Base-by-base conservation (phyloP, 1,139 yeast species). In the Eremothecium cymbalariae region DNA sequence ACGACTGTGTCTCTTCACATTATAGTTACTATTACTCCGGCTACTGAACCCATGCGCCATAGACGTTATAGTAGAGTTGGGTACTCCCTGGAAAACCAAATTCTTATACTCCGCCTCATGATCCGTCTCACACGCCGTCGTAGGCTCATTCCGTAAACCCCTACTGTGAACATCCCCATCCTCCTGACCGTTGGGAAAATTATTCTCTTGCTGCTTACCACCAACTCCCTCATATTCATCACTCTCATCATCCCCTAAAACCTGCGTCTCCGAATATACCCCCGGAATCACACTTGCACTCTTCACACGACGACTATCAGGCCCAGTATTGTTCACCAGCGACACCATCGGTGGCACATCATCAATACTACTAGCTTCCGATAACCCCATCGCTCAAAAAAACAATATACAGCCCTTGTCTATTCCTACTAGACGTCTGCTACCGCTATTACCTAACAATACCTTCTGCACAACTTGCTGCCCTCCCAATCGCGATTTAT, bases 51-150 rank as follows among this genome's bases (percentile, higher is more conserved):
- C 21, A 16, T 27, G 21, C 7, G 25, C 13, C 19, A 27, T 8
- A n/a, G 30, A n/a, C 19, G 19, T 27, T 13, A 37, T 11, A 7
- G 44, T 22, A 13, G 57, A 49, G 15, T 52, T 51, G 4, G 57
- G 56, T 4, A 50, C 39, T 6, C 51, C 53, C 35, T 47, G 51
- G 28, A 47, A 50, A 0, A 50, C 40, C 25, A 51, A 32, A 27
- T 53, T 53, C 32, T 51, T 52, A 13, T 39, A 27, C 7, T 30
- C 37, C 3, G 51, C 58, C 31, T 53, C 54, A 6, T 36, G 39
- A 31, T 51, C 48, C 14, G 39, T 41, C 26, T 14, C 47, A 45
- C 28, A 44, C 38, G 16, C 50, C 36, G 9, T 50, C 51, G 11
- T 38, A 43, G 17, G 36, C 20, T 21, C 39, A 18, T 6, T 31